Conservation (phyloP, 179 eudicot species). For the Corrigiola litoralis region DNA sequence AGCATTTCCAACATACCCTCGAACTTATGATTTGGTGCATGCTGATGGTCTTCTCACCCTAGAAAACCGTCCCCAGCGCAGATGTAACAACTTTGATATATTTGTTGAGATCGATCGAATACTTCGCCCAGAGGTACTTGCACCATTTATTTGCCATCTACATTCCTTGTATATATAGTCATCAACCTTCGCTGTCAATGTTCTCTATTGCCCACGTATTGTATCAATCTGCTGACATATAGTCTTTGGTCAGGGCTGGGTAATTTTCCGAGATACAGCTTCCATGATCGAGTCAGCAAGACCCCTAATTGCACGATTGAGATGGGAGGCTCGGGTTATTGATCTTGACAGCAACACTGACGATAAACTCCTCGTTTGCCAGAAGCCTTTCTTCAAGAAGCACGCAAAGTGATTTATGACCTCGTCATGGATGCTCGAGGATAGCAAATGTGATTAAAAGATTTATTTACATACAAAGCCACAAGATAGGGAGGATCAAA, state of each 20-base stretch:
- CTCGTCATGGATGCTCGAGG: not conserved
- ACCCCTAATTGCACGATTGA: conserved; percentile 55
- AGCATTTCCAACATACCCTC: conserved; percentile 93
- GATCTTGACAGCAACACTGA: conserved; percentile 74
- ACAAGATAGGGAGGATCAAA: conserved; percentile 19
- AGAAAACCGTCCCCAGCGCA: conserved; percentile 46
- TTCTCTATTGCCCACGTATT: not conserved
- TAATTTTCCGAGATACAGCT: conserved; percentile 68
- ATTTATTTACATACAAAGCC: conserved; percentile 30
- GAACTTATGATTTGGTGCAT: conserved; percentile 94
- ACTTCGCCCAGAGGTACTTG: conserved; percentile 95
- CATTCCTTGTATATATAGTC: not conserved
- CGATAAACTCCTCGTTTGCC: conserved; percentile 87
- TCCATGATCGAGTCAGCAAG: conserved; percentile 70
- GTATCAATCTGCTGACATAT: conserved; percentile 5
- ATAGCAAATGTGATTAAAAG: conserved; percentile 32
- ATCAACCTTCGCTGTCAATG: not conserved
- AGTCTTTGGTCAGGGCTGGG: conserved; percentile 72
- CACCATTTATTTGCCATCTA: not conserved
- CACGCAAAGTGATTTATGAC: conserved; percentile 34
- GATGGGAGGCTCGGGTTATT: conserved; percentile 92
- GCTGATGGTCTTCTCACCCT: conserved; percentile 83
- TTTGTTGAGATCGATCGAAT: conserved; percentile 87
- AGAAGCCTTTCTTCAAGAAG: conserved; percentile 81
- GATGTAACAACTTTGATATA: conserved; percentile 60